Conservation (phyloP, 805 yeast genomes). For the Hanseniaspora thailandica region DNA sequence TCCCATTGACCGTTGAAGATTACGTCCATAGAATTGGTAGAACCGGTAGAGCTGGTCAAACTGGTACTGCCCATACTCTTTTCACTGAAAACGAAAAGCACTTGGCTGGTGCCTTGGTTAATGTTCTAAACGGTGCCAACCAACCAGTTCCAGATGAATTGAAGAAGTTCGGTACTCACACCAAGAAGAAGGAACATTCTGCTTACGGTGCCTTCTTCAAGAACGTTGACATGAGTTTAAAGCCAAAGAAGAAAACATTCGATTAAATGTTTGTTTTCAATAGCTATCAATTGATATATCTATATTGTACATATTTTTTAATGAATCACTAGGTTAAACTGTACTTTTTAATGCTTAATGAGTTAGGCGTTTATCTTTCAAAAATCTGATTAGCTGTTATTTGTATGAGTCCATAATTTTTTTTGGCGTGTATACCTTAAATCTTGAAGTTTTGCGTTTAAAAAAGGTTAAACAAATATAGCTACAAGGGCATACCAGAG, state of each 20-base stretch:
- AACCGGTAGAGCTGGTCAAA: constrained; percentile 94
- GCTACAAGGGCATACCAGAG: background rate
- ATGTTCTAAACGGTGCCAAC: constrained; percentile 83
- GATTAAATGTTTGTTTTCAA: constrained; percentile 28
- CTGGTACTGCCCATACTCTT: constrained; percentile 88
- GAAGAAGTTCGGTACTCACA: constrained; percentile 91
- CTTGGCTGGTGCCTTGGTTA: constrained; percentile 84
- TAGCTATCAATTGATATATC: background rate
- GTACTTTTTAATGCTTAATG: too few relatives aligned
- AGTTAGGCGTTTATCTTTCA: too few relatives aligned
- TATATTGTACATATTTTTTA: background rate
- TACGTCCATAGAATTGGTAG: constrained; percentile 96
- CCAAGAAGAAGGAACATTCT: constrained; percentile 92
- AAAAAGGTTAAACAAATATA: too few relatives aligned
- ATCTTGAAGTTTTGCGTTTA: too few relatives aligned
- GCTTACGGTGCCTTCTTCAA: constrained; percentile 98
- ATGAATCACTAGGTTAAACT: background rate
- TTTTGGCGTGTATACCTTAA: too few relatives aligned
- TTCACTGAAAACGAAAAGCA: constrained; percentile 97
- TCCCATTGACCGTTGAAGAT: constrained; percentile 93
- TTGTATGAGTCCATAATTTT: too few relatives aligned
- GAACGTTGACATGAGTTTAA: constrained; percentile 75
- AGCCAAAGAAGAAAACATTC: constrained; percentile 83
- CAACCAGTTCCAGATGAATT: constrained; percentile 93
- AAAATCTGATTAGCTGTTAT: too few relatives aligned